Evolutionary conservation across 2,329 filamentous ascomycete genomes (phyloP).

Genomic region (Tolypocladium endophyticum): DNA sequence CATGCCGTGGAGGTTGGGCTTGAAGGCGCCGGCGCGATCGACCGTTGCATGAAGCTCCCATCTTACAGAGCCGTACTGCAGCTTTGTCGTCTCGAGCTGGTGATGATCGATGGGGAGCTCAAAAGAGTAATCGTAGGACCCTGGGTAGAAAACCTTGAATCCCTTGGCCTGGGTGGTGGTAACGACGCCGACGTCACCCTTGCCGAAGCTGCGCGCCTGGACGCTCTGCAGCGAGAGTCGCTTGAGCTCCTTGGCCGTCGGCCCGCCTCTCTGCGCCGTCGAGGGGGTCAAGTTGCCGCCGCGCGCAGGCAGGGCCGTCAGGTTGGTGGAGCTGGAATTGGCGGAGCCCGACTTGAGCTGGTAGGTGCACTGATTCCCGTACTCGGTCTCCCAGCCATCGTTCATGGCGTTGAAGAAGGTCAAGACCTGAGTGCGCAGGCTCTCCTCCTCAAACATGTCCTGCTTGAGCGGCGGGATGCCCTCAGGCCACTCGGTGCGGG

Average conservation of each 20-base stretch:
- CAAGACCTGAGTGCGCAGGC: constrained; percentile 76
- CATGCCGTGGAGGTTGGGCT: constrained; percentile 71
- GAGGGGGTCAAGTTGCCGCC: constrained; percentile 8
- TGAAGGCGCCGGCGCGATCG: constrained; percentile 81
- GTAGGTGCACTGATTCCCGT: constrained; percentile 53
- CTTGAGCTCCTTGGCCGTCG: constrained; percentile 42
- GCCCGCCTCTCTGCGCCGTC: constrained; percentile 13
- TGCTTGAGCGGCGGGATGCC: constrained; percentile 82
- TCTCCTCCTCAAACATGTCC: constrained; percentile 75
- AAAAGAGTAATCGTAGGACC: constrained; percentile 58
- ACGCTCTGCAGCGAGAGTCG: constrained; percentile 70
- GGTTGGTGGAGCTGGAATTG: constrained; percentile 22
- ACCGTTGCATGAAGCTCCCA: constrained; percentile 81
- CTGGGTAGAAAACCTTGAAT: constrained; percentile 78
- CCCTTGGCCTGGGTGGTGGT: constrained; percentile 54
- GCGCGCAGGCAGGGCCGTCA: constrained; percentile 11
- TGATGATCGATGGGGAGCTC: constrained; percentile 84
- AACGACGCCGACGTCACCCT: constrained; percentile 59
- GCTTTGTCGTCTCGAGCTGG: constrained; percentile 77
- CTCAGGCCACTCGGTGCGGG: constrained; percentile 92
- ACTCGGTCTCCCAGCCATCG: constrained; percentile 48
- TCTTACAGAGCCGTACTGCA: constrained; percentile 76
- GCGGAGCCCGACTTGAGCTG: constrained; percentile 29
- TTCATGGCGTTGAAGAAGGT: constrained; percentile 82
- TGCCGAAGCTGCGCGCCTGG: constrained; percentile 76